Conservation (phyloP, 176 grass and related monocot species). For the Alopecurus myosuroides region DNA sequence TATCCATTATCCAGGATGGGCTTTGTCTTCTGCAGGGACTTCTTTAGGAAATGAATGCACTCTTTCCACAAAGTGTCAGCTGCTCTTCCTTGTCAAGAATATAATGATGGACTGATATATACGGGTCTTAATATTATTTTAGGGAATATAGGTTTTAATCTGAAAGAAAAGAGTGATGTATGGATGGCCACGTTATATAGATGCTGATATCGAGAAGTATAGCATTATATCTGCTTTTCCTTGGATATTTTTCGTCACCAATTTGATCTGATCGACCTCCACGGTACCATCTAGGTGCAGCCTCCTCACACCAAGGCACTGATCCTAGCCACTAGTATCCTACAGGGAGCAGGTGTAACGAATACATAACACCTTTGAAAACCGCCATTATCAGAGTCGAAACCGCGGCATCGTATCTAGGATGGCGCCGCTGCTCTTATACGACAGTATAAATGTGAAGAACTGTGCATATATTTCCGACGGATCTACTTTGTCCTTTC, state of each 20-base stretch:
- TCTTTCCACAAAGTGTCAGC: background rate
- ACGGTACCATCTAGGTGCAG: background rate
- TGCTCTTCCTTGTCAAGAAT: background rate
- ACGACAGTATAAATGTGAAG: background rate
- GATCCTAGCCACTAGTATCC: background rate
- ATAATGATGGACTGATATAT: background rate
- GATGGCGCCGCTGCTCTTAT: background rate
- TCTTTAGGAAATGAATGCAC: slow-evolving; percentile 12
- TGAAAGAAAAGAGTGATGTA: background rate
- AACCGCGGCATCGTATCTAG: background rate
- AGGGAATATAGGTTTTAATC: background rate
- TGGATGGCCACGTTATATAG: background rate
- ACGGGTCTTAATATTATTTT: background rate
- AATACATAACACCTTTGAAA: background rate
- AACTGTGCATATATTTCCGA: background rate
- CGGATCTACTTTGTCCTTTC: background rate
- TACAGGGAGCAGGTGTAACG: background rate
- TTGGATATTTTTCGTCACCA: background rate
- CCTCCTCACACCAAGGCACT: background rate
- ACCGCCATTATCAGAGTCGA: background rate
- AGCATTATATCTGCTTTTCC: background rate
- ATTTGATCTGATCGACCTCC: background rate
- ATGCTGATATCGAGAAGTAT: slow-evolving; percentile 21
- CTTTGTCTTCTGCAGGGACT: background rate
- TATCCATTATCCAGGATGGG: slow-evolving; percentile 15